Evolutionary conservation across 345 rosid species (phyloP).

Genomic region (Lagerstroemia speciosa): DNA sequence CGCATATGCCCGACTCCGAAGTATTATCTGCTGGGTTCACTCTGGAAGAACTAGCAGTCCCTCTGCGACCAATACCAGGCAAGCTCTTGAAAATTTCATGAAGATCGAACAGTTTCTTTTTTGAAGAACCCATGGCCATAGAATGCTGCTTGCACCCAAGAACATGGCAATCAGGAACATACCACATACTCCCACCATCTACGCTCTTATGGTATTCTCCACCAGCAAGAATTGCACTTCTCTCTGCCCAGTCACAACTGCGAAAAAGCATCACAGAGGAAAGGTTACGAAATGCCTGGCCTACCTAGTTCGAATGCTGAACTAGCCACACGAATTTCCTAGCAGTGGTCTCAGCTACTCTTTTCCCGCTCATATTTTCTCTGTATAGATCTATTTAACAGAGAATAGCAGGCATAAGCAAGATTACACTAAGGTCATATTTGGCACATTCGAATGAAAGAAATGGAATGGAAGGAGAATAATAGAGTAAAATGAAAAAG

Average conservation of each 20-base stretch:
- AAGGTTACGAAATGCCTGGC: background rate
- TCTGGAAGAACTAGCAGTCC: slow-evolving; percentile 32
- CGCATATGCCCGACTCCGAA: slow-evolving; percentile 57
- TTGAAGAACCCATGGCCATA: slow-evolving; percentile 36
- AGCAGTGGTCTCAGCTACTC: background rate
- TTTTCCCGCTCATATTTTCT: background rate
- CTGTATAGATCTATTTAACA: background rate
- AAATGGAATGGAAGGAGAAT: too few relatives aligned
- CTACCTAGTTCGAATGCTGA: background rate
- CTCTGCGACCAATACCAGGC: slow-evolving; percentile 42
- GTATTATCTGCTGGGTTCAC: slow-evolving; percentile 30
- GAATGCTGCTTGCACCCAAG: slow-evolving; percentile 57
- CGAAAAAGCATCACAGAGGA: slow-evolving; percentile 14
- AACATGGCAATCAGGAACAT: slow-evolving; percentile 72
- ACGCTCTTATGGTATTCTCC: slow-evolving; percentile 23
- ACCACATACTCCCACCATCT: slow-evolving; percentile 38
- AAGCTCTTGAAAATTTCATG: slow-evolving; percentile 71
- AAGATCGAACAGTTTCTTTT: slow-evolving; percentile 56
- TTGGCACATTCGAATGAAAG: too few relatives aligned
- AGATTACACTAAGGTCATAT: too few relatives aligned
- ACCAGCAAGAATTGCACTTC: slow-evolving; percentile 42
- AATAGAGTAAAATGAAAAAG: too few relatives aligned
- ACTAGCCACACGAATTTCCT: background rate
- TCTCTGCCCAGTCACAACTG: slow-evolving; percentile 87
- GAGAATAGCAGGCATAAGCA: background rate